A percentile compares a stretch with the other conserved stretches of the same genome.
These are phyloP conservation scores for Ceratobasidium sp. DNA, from an alignment of 1,284 basidiomycete species.

Conservation along the genomic window DNA sequence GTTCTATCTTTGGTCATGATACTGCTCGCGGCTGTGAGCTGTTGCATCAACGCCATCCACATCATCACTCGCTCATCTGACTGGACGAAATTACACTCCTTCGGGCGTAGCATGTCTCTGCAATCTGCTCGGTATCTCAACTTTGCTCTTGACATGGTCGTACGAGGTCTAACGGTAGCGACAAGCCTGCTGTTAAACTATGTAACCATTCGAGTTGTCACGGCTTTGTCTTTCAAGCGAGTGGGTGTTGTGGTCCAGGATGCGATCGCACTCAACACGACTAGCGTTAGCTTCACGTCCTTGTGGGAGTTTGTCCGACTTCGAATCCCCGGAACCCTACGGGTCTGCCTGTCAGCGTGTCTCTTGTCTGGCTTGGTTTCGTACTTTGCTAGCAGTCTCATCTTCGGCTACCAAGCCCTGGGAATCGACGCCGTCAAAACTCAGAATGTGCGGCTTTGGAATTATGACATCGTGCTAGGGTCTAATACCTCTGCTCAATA, in stretches of 20 bases:
- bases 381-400: constrained; percentile 23
- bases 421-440: neutral
- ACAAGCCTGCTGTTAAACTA: neutral
- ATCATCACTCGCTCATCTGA: neutral
- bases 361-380: neutral
- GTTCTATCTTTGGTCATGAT: neutral
- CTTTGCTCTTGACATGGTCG: constrained; percentile 3
- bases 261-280: neutral
- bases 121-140: constrained; percentile 21
- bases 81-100: constrained; percentile 1
- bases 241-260: neutral
- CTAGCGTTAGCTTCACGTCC: neutral
- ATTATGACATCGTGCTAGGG: neutral
- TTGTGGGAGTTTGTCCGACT: neutral
- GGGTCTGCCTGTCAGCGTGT: neutral
- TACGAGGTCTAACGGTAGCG: neutral
- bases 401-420: constrained; percentile 8
- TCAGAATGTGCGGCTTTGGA: neutral
- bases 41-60: neutral
- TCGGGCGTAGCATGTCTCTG: neutral
- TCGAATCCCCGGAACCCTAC: neutral
- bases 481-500: constrained; percentile 10
- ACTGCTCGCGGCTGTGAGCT: neutral
- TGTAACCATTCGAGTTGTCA: neutral
- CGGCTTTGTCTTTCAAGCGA: neutral